Evolutionary conservation across 2,329 filamentous ascomycete species (phyloP).

Genomic region (Alternaria tenuissima): DNA sequence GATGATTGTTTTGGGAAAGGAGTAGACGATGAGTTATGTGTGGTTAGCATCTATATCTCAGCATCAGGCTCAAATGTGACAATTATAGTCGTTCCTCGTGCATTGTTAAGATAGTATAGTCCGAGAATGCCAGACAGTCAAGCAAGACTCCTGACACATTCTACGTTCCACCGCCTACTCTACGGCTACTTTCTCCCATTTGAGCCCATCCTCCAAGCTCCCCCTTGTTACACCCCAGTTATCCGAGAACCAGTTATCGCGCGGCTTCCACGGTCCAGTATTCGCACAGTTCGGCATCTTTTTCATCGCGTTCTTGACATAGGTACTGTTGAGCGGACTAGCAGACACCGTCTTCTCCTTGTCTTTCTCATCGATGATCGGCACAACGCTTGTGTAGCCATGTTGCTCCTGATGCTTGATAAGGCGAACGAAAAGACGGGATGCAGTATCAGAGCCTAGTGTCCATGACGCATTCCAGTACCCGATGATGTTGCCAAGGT

Average conservation of each 20-base stretch:
- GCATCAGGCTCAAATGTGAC: neutral
- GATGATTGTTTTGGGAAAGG: slow-evolving; percentile 35
- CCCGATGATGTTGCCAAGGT: slow-evolving; percentile 65
- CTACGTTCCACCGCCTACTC: neutral
- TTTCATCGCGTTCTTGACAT: slow-evolving; percentile 55
- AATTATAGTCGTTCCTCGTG: neutral
- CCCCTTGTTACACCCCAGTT: slow-evolving; percentile 54
- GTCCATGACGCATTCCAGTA: slow-evolving; percentile 71
- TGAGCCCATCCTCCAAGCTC: slow-evolving; percentile 53
- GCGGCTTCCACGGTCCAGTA: slow-evolving; percentile 54
- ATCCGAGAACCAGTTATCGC: slow-evolving; percentile 57
- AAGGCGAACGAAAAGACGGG: slow-evolving; percentile 60
- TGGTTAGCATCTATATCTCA: neutral
- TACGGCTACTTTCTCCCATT: slow-evolving; percentile 40
- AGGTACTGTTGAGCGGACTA: slow-evolving; percentile 60
- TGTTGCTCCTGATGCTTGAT: slow-evolving; percentile 60
- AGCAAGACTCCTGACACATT: neutral
- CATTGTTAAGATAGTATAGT: neutral
- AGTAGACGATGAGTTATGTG: slow-evolving; percentile 9
- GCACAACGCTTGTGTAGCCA: slow-evolving; percentile 55
- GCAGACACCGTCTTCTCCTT: slow-evolving; percentile 52
- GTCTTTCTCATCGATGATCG: slow-evolving; percentile 52
- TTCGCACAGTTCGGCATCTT: slow-evolving; percentile 59
- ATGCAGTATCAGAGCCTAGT: slow-evolving; percentile 65
- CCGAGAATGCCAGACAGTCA: neutral